Conservation (phyloP, 371 early-diverging fungal species). For the Mucor mucedo region DNA sequence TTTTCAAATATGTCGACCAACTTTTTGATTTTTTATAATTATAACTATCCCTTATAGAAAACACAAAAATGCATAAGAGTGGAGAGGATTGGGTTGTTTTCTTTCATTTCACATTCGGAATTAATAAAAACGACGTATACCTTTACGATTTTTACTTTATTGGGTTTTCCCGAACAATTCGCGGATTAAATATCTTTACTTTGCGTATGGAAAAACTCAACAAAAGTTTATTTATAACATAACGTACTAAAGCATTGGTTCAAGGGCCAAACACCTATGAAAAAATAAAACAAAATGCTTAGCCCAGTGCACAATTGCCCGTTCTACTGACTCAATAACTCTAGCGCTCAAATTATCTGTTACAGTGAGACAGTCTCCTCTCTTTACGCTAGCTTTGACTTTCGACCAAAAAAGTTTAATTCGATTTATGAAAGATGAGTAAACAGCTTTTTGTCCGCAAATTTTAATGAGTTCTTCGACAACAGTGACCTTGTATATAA, state of each 20-base stretch:
- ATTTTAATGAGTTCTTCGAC: conserved; percentile 21
- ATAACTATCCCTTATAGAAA: conserved; percentile 14
- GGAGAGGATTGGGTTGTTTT: conserved; percentile 11
- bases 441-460: conserved; percentile 4
- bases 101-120: conserved; percentile 17
- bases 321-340: conserved; percentile 8
- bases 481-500: conserved; percentile 10
- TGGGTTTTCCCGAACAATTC: conserved; percentile 15
- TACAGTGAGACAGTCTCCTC: conserved; percentile 10
- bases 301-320: conserved; percentile 10
- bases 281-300: conserved; percentile 17
- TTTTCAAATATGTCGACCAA: conserved; percentile 11
- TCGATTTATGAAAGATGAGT: conserved; percentile 3
- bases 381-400: conserved; percentile 14
- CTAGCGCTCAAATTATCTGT: conserved; percentile 13
- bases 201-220: conserved; percentile 10
- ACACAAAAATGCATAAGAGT: conserved; percentile 19
- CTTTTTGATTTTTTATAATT: conserved; percentile 7
- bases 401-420: conserved; percentile 12
- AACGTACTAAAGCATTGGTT: conserved; percentile 3
- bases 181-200: conserved; percentile 8
- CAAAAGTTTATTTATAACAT: background rate
- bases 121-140: conserved; percentile 17
- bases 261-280: conserved; percentile 13
- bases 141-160: conserved; percentile 16